Evolutionary conservation across 2,329 filamentous ascomycete species (phyloP), one percentile per base, ranked within the genome.

Genomic region (Ophiostoma sp.): DNA sequence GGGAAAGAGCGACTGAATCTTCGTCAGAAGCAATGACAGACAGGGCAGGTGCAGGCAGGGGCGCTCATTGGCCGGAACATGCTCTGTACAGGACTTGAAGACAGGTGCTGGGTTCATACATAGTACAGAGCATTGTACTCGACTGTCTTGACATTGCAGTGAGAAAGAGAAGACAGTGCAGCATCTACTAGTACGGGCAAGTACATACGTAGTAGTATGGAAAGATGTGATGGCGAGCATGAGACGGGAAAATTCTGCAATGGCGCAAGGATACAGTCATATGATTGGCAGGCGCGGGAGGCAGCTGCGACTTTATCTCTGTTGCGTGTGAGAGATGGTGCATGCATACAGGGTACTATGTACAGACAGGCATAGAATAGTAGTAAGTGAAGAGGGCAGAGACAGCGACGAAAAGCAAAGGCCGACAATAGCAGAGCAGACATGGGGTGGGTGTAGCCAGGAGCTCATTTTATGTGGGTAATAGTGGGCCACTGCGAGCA

Each of bases 281-380:
- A n/a, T 68, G 67, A 68, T 68, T 68, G 67, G 67, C 23, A 23
- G 44, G 10, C 23, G n/a, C 6, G 67, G 66, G 41, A 67, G 52
- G n/a, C 52, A 54, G 66, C 67, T 68, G 67, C 67, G 67, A 68
- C 67, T 68, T 39, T 68, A 57, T 68, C 67, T 57, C 31, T 39
- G 41, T 67, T 54, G 52, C 52, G 52, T 54, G 52, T 54, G n/a
- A 54, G 52, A 23, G 52, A 54, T 54, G n/a, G 44, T 15, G 44
- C 17, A 15, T 48, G 44, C 44, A 54, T 23, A 23, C 13, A 31
- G 23, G 31, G 27, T 31, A n/a, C n/a, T n/a, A n/a, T n/a, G n/a
- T n/a, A 15, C 23, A 23, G 54, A 60, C 8, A 31, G 54, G 4
- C 13, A 17, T 23, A 31, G 54, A 13, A n/a, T 15, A 7, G n/a